Conservation (phyloP, 495 filamentous ascomycete species). For the Penicillium goetzii region DNA sequence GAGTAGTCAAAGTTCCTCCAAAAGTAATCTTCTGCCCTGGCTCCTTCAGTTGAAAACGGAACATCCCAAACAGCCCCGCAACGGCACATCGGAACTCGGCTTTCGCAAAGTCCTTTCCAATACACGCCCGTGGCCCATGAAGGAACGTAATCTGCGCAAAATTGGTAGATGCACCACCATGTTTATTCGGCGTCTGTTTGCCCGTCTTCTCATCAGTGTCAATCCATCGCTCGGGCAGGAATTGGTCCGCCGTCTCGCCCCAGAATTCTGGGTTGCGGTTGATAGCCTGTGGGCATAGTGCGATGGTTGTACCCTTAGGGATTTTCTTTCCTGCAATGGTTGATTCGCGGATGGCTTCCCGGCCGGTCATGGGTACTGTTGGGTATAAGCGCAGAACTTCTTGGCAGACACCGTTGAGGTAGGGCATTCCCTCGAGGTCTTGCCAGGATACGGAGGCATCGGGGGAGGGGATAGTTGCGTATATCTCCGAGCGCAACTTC, state of each 20-base stretch:
- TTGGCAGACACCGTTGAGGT: conserved; percentile 52
- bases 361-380: conserved; percentile 50
- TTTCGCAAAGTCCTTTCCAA: conserved; percentile 49
- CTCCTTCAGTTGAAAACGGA: conserved; percentile 56
- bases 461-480: conserved; percentile 35
- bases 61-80: conserved; percentile 35
- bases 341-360: conserved; percentile 46
- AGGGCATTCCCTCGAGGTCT: conserved; percentile 49
- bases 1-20: conserved; percentile 62
- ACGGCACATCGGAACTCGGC: conserved; percentile 40
- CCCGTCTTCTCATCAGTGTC: conserved; percentile 33
- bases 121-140: conserved; percentile 49
- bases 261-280: conserved; percentile 42
- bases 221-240: conserved; percentile 52
- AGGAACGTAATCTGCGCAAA: conserved; percentile 49
- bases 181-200: conserved; percentile 25
- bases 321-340: conserved; percentile 43
- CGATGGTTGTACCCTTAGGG: conserved; percentile 43
- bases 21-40: conserved; percentile 59
- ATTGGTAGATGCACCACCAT: conserved; percentile 43
- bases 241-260: conserved; percentile 42
- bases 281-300: conserved; percentile 43
- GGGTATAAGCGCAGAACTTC: conserved; percentile 50
- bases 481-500: conserved; percentile 48
- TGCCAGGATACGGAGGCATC: conserved; percentile 27